These are phyloP conservation scores for Ricinus communis DNA, from an alignment of 345 rosid genomes.

Conservation along the genomic window DNA sequence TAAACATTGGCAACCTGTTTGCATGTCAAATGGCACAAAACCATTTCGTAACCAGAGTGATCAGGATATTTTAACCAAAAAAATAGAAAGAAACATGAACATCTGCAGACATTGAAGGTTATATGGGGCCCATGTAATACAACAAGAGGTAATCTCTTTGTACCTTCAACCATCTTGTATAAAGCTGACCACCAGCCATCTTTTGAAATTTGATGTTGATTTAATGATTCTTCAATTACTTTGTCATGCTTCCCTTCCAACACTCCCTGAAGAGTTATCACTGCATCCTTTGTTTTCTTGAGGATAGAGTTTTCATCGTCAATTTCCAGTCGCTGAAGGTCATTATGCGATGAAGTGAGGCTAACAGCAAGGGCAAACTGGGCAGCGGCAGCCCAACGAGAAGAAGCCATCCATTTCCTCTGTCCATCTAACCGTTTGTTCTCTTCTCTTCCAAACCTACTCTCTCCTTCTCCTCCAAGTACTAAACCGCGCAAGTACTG, in stretches of 20 bases:
- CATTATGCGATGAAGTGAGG: constrained; percentile 70
- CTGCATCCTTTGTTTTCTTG: constrained; percentile 80
- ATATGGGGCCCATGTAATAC: background rate
- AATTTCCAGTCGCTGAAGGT: constrained; percentile 61
- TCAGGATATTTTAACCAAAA: too few relatives aligned
- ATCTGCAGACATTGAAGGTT: background rate
- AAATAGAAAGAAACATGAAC: background rate
- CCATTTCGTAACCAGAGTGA: too few relatives aligned
- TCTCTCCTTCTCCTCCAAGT: constrained; percentile 43
- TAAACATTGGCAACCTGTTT: background rate
- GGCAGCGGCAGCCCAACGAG: constrained; percentile 87
- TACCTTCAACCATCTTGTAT: constrained; percentile 92
- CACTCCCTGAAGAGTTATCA: constrained; percentile 71
- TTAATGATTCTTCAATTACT: constrained; percentile 59
- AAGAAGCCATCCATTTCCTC: constrained; percentile 71
- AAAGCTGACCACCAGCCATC: constrained; percentile 97
- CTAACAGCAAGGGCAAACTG: constrained; percentile 76
- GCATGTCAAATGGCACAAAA: too few relatives aligned
- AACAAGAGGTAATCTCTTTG: background rate
- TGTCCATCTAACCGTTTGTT: constrained; percentile 59
- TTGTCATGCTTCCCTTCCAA: constrained; percentile 84
- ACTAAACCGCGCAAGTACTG: constrained; percentile 81
- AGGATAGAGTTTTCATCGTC: constrained; percentile 59
- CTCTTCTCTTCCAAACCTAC: constrained; percentile 37
- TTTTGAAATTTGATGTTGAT: constrained; percentile 49